These are phyloP conservation scores for Polysphondylium violaceum DNA, from an alignment of 78 protist species.

Conservation along the genomic window DNA sequence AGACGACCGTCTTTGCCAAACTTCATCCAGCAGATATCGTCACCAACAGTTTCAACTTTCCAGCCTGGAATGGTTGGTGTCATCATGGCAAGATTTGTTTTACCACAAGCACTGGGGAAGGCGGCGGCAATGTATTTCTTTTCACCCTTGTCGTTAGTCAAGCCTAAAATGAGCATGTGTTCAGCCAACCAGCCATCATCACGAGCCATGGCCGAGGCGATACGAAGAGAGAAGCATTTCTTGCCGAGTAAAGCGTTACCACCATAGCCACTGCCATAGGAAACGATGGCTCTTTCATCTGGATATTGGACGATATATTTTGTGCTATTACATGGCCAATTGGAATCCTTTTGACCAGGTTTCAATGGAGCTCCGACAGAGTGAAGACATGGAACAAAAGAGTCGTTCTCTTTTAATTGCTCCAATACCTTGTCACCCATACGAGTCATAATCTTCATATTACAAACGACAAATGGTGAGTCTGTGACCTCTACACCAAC, in stretches of 20 bases:
- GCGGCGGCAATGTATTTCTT: slow-evolving; percentile 92
- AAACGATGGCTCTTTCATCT: slow-evolving; percentile 78
- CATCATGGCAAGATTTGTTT: slow-evolving; percentile 96
- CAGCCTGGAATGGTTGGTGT: slow-evolving; percentile 84
- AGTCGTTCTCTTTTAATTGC: slow-evolving; percentile 15
- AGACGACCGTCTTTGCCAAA: slow-evolving; percentile 83
- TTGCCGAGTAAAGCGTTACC: slow-evolving; percentile 97
- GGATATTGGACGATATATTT: slow-evolving; percentile 93
- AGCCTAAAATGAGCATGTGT: slow-evolving; percentile 93
- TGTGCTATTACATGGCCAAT: slow-evolving; percentile 92
- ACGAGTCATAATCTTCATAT: slow-evolving; percentile 93
- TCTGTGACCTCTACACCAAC: slow-evolving; percentile 91
- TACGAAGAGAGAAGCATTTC: slow-evolving; percentile 95
- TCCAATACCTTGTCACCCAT: slow-evolving; percentile 79
- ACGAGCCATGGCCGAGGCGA: slow-evolving; percentile 89
- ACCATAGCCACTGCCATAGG: slow-evolving; percentile 94
- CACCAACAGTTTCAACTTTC: slow-evolving; percentile 92
- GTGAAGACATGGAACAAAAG: slow-evolving; percentile 90
- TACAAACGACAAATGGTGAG: slow-evolving; percentile 89
- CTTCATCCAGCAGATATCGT: slow-evolving; percentile 95
- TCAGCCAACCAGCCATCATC: slow-evolving; percentile 97
- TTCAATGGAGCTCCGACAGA: slow-evolving; percentile 90
- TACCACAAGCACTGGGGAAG: slow-evolving; percentile 97
- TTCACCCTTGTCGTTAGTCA: slow-evolving; percentile 85
- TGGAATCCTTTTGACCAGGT: slow-evolving; percentile 78